Evolutionary conservation across 2,329 filamentous ascomycete species (phyloP), one percentile per base, ranked within the genome.

Genomic region (Xenoacremonium recifei): DNA sequence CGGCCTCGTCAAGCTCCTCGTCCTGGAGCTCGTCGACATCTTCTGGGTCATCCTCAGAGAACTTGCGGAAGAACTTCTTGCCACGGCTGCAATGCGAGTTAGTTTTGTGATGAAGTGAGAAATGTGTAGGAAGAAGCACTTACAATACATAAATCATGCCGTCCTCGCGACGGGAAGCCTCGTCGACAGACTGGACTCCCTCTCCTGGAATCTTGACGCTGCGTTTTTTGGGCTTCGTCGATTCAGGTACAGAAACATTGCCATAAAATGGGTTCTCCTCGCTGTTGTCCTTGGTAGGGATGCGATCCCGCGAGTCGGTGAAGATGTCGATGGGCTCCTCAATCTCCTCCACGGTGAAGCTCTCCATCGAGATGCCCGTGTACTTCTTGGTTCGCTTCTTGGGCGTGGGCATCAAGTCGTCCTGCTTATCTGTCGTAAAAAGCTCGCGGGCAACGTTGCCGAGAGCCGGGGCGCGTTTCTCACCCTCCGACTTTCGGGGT

Each of bases 131-230:
- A n/a, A n/a, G 6, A 5, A 19, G 33, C 51, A 83, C 86, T 77
- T 75, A 90, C 86, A 92, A 92, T 11, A 83, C 77, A 55, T 83
- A 89, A 47, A 90, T 71, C 59, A 89, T 76, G 45, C 88, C 88
- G 62, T 92, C 85, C 4, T 83, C 76, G 21, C 85, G 82, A 21
- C 72, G 64, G 4, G 77, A 74, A 12, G 80, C 80, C 34, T 85
- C 77, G 6, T 87, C 79, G 46, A 89, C 70, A 3, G 77, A 69
- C 52, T 79, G 70, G 19, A 71, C 67, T 21, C 77, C 77, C 57
- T 82, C 77, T 31, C 82, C 79, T 0, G 76, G 74, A 45, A 82
- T 73, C 15, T 63, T 61, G 18, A 82, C 70, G 38, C 71, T 66
- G 50, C 74, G 76, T 59, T 77, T 80, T 70, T 75, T 74, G 51